Percentiles rank a stretch among this genome's conserved stretches.
These are phyloP conservation scores for Nidula niveotomentosa DNA, from an alignment of 1,284 basidiomycete species.

Conservation along the genomic window DNA sequence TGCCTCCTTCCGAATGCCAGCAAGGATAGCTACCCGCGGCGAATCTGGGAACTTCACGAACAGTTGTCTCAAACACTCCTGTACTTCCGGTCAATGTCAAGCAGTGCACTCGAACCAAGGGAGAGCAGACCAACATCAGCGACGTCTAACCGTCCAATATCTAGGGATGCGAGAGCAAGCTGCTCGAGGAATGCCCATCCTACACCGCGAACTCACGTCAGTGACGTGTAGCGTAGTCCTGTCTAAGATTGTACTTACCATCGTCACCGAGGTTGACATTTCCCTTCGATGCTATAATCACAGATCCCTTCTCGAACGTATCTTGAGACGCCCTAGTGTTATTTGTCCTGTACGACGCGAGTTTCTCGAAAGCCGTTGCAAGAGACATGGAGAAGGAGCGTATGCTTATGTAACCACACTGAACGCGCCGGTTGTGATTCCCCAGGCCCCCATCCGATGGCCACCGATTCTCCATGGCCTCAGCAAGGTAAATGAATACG, in stretches of 20 bases:
- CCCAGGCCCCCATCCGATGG: no score
- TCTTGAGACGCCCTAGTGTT: slow-evolving; percentile 73
- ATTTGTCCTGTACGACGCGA: slow-evolving; percentile 69
- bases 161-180: slow-evolving; percentile 83
- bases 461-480: no score
- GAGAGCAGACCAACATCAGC: slow-evolving; percentile 67
- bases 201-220: slow-evolving; percentile 24
- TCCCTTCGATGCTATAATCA: slow-evolving; percentile 53
- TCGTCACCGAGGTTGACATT: slow-evolving; percentile 59
- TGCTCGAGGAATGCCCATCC: slow-evolving; percentile 92
- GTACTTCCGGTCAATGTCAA: slow-evolving; percentile 18
- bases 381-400: slow-evolving; percentile 35
- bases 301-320: slow-evolving; percentile 61
- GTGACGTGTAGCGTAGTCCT: slow-evolving; percentile 6
- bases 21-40: slow-evolving; percentile 81
- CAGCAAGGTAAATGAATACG: no score
- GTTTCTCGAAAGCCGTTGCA: slow-evolving; percentile 57
- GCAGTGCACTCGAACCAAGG: slow-evolving; percentile 7
- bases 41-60: slow-evolving; percentile 77
- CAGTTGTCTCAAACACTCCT: slow-evolving; percentile 66
- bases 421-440: no score
- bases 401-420: slow-evolving; percentile 3
- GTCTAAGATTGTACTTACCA: slow-evolving; percentile 32
- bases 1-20: slow-evolving; percentile 86
- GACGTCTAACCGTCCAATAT: slow-evolving; percentile 76